These are phyloP conservation scores for Lachnellula occidentalis DNA, from an alignment of 2,329 filamentous ascomycete species.

Conservation along the genomic window DNA sequence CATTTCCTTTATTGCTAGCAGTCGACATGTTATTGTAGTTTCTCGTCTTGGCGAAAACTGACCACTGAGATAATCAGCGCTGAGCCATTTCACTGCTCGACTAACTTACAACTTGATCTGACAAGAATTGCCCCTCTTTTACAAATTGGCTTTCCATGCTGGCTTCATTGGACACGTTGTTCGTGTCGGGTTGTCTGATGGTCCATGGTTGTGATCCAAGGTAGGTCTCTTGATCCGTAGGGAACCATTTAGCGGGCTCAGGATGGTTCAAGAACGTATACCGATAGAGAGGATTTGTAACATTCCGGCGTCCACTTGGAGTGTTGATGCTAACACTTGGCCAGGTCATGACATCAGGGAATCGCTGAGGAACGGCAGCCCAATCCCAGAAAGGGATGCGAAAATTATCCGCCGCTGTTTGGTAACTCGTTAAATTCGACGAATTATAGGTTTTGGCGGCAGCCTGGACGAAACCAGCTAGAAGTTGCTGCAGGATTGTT, in stretches of 20 bases:
- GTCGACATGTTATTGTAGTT: constrained; percentile 36
- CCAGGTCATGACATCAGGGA: constrained; percentile 33
- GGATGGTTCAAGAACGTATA: constrained; percentile 39
- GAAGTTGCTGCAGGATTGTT: constrained; percentile 38
- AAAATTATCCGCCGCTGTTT: constrained; percentile 33
- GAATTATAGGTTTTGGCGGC: constrained; percentile 34
- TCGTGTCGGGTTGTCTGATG: neutral
- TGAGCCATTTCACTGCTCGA: constrained; percentile 30
- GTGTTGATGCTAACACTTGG: constrained; percentile 27
- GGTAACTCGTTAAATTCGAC: constrained; percentile 33
- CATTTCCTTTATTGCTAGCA: constrained; percentile 30
- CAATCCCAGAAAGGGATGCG: constrained; percentile 44
- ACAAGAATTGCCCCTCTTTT: constrained; percentile 37
- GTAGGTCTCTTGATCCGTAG: constrained; percentile 17
- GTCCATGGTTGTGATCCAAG: constrained; percentile 1
- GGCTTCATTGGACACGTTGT: neutral
- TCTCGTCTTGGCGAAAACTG: constrained; percentile 34
- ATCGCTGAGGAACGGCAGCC: constrained; percentile 38
- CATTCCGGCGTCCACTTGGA: constrained; percentile 2
- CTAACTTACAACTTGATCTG: constrained; percentile 50
- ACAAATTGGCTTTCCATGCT: neutral
- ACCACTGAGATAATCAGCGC: constrained; percentile 42
- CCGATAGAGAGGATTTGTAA: constrained; percentile 46
- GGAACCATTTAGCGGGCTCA: constrained; percentile 31
- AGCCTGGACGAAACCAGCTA: constrained; percentile 40